Percentiles rank a stretch among this genome's conserved stretches.
Evolutionary conservation across 345 rosid genomes (phyloP).

Genomic region (Ricinus communis): DNA sequence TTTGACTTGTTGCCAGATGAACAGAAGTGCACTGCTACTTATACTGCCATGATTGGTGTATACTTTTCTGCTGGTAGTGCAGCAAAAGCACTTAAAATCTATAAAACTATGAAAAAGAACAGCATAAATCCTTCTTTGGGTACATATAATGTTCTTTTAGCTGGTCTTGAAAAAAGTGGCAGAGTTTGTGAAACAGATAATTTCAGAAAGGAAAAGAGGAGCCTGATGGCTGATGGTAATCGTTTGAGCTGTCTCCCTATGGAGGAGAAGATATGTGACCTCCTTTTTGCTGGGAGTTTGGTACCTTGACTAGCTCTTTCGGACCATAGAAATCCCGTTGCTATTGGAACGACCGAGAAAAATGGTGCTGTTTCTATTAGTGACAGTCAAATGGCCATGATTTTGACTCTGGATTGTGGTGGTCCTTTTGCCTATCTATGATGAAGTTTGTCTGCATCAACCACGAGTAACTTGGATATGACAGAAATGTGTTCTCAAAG

Average conservation of each 20-base stretch:
- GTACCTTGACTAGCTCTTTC: too few species aligned
- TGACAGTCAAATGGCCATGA: too few species aligned
- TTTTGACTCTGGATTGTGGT: neutral
- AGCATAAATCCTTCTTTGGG: conserved; percentile 60
- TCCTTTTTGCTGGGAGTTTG: conserved; percentile 49
- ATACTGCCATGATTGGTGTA: conserved; percentile 64
- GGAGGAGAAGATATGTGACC: conserved; percentile 69
- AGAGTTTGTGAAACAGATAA: conserved; percentile 43
- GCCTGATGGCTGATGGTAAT: conserved; percentile 32
- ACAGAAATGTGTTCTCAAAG: neutral
- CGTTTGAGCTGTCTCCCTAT: conserved; percentile 28
- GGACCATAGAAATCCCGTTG: too few species aligned
- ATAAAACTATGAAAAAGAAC: conserved; percentile 51
- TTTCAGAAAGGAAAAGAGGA: conserved; percentile 62
- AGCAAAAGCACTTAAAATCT: conserved; percentile 63
- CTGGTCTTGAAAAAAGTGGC: conserved; percentile 65
- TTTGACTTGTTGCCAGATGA: conserved; percentile 61
- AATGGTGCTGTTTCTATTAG: neutral
- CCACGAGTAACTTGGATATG: neutral
- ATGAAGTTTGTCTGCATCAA: neutral
- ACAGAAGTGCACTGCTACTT: conserved; percentile 60
- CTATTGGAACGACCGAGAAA: neutral
- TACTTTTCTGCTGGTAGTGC: conserved; percentile 73
- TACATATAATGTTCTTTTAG: conserved; percentile 60
- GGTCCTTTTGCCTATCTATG: too few species aligned